phyloP scores from a whole-genome alignment of 805 yeast genomes.

The Nakazawaea siamensis region DNA sequence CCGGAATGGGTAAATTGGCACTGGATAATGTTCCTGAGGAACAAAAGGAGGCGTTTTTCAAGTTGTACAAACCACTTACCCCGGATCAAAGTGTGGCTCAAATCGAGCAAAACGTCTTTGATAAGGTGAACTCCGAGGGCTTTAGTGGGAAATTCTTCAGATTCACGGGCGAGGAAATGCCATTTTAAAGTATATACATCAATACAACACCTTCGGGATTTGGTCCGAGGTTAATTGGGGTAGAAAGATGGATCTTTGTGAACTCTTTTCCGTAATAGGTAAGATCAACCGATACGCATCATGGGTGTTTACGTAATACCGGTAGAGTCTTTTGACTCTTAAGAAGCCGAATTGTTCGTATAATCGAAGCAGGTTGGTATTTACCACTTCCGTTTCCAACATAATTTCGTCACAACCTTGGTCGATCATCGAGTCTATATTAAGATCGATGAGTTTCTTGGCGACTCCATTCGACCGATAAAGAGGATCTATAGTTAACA shows the following conservation, averaged over 20 bases:
- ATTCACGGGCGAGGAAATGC: too few species aligned
- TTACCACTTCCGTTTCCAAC: conserved; percentile 86
- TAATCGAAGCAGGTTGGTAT: conserved; percentile 29
- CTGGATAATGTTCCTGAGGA: too few species aligned
- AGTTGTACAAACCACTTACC: too few species aligned
- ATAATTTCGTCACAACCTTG: conserved; percentile 81
- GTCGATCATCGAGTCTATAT: conserved; percentile 70
- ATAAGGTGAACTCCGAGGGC: too few species aligned
- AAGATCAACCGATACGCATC: conserved; percentile 86
- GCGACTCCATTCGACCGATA: conserved; percentile 82
- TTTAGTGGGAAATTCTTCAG: too few species aligned
- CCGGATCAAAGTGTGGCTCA: too few species aligned
- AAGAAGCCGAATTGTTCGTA: conserved; percentile 30
- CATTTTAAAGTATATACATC: too few species aligned
- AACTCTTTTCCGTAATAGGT: conserved; percentile 61
- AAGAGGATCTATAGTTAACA: conserved; percentile 76
- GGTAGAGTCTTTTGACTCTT: conserved; percentile 48
- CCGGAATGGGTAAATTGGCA: too few species aligned
- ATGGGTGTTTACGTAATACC: conserved; percentile 86
- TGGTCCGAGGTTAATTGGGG: not conserved
- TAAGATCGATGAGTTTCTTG: conserved; percentile 51
- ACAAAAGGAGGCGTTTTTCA: too few species aligned
- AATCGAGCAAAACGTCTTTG: too few species aligned
- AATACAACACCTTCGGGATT: conserved; percentile 7
- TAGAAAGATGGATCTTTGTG: conserved; percentile 47